Evolutionary conservation across 2,329 filamentous ascomycete genomes (phyloP).

Genomic region (Fusarium drepaniforme): DNA sequence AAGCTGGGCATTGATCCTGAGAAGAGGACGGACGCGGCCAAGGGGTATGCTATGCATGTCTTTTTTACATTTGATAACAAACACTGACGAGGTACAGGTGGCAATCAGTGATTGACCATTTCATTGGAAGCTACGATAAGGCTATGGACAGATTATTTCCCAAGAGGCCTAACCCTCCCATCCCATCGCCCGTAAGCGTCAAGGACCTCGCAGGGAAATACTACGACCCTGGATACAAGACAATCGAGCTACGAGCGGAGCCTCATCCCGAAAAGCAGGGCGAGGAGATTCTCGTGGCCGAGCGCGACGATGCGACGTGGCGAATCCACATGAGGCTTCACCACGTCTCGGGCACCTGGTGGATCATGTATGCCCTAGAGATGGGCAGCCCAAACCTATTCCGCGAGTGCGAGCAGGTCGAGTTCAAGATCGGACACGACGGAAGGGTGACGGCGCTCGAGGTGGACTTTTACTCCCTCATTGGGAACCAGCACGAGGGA

Average conservation of each 20-base stretch:
- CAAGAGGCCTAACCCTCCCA: constrained; percentile 47
- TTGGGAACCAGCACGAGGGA: constrained; percentile 22
- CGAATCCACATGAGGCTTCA: constrained; percentile 35
- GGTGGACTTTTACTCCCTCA: constrained; percentile 20
- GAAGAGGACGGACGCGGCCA: constrained; percentile 33
- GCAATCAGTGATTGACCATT: constrained; percentile 1
- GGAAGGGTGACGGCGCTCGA: constrained; percentile 26
- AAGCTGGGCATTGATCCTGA: constrained; percentile 37
- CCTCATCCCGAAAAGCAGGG: constrained; percentile 17
- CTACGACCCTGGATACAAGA: constrained; percentile 56
- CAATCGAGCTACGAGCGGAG: constrained; percentile 33
- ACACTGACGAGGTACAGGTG: constrained; percentile 18
- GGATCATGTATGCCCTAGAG: constrained; percentile 36
- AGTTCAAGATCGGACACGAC: constrained; percentile 30
- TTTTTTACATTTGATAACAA: neutral
- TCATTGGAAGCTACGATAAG: constrained; percentile 42
- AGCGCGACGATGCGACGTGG: constrained; percentile 42
- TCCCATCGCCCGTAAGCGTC: constrained; percentile 51
- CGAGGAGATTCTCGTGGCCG: constrained; percentile 39
- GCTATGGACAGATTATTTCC: constrained; percentile 54
- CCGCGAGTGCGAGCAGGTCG: constrained; percentile 15
- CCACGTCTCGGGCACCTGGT: constrained; percentile 46
- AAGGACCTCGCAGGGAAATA: constrained; percentile 57
- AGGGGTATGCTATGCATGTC: constrained; percentile 22
- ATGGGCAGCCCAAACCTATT: neutral